These are phyloP conservation scores for Beauveria asiatica DNA, from an alignment of 2,329 filamentous ascomycete species.

Conservation along the genomic window DNA sequence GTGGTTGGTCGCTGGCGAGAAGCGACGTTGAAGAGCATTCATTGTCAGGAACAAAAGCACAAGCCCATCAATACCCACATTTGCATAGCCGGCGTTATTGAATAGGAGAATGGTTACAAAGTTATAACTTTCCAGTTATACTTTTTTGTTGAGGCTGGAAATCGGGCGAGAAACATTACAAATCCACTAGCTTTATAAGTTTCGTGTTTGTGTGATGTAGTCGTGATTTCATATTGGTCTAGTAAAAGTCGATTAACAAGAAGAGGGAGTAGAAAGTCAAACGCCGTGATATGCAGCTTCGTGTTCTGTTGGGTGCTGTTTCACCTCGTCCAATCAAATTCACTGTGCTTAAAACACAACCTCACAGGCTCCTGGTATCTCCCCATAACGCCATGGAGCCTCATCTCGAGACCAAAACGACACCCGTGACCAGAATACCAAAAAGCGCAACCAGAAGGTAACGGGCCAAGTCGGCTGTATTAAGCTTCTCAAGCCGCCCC, in stretches of 20 bases:
- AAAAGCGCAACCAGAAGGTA: not conserved
- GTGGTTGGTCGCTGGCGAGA: not conserved
- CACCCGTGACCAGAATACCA: not conserved
- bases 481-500: not conserved
- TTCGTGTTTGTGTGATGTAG: too few relatives aligned
- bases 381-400: not conserved
- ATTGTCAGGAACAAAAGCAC: not conserved
- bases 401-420: not conserved
- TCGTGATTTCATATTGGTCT: not conserved
- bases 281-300: not conserved
- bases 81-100: conserved; percentile 11
- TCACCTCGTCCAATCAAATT: not conserved
- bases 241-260: not conserved
- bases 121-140: not conserved
- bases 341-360: not conserved
- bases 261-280: not conserved
- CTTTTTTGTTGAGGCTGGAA: not conserved
- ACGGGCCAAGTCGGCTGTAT: not conserved
- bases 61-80: not conserved
- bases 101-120: not conserved
- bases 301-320: not conserved
- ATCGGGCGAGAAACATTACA: too few relatives aligned
- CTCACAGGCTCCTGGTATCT: not conserved
- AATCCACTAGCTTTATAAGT: too few relatives aligned
- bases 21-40: not conserved